These are phyloP conservation scores for Sporisorium reilianum DNA, from an alignment of 1,284 basidiomycete genomes.

Conservation along the genomic window DNA sequence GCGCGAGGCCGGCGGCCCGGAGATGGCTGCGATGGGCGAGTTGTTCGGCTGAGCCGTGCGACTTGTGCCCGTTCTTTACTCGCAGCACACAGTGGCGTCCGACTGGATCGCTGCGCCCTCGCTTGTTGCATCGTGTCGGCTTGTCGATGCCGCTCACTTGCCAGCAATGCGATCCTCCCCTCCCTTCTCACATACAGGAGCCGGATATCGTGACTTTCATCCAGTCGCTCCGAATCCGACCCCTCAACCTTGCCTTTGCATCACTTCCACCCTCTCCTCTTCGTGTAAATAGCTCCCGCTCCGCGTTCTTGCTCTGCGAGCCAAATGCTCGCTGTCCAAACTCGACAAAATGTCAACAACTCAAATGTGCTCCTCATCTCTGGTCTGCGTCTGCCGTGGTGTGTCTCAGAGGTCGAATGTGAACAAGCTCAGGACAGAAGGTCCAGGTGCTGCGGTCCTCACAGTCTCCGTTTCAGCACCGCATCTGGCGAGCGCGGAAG, in stretches of 20 bases:
- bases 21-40: slow-evolving; percentile 71
- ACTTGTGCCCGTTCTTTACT: not conserved
- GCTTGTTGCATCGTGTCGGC: not conserved
- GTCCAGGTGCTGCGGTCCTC: too few relatives aligned
- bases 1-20: slow-evolving; percentile 72
- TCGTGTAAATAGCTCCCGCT: not conserved
- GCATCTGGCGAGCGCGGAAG: too few relatives aligned
- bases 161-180: not conserved
- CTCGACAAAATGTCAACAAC: not conserved
- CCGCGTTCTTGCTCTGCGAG: not conserved
- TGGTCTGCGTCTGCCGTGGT: not conserved
- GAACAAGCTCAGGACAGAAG: too few relatives aligned
- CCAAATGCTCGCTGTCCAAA: not conserved
- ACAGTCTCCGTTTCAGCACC: too few relatives aligned
- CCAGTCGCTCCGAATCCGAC: too few relatives aligned
- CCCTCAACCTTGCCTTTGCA: not conserved
- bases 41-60: slow-evolving; percentile 57
- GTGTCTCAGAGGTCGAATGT: too few relatives aligned
- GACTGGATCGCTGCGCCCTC: not conserved
- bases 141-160: not conserved
- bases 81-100: too few relatives aligned
- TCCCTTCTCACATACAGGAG: not conserved
- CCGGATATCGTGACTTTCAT: not conserved
- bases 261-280: not conserved
- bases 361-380: not conserved